Conservation (phyloP, 805 yeast genomes). For the Metschnikowia chrysomelidarum region DNA sequence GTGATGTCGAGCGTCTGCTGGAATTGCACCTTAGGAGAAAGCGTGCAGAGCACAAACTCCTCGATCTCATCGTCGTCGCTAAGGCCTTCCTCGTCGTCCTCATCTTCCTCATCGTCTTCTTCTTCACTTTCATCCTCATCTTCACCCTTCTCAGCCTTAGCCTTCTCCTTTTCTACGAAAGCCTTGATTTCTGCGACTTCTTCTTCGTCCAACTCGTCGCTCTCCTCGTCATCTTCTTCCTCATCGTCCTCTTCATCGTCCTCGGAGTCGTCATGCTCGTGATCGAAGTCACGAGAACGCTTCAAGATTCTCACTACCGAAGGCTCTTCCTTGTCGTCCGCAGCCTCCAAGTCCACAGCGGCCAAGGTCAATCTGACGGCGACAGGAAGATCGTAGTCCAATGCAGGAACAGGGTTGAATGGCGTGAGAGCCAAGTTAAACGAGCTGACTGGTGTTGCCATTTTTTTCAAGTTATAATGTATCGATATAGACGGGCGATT, state of each 20-base stretch:
- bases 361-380: conserved; percentile 92
- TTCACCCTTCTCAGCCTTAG: conserved; percentile 33
- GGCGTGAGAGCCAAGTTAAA: conserved; percentile 85
- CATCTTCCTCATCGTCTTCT: conserved; percentile 48
- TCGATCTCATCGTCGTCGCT: conserved; percentile 75
- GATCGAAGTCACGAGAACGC: conserved; percentile 48
- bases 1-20: conserved; percentile 92
- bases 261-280: conserved; percentile 44
- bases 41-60: conserved; percentile 83
- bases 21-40: conserved; percentile 77
- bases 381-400: conserved; percentile 81
- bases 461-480: conserved; percentile 22
- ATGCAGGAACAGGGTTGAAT: conserved; percentile 82
- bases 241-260: conserved; percentile 25
- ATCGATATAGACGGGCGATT: not conserved
- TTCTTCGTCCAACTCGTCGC: conserved; percentile 25
- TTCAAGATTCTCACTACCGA: conserved; percentile 87
- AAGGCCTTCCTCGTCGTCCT: conserved; percentile 54
- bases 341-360: conserved; percentile 88
- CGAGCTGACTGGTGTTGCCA: conserved; percentile 84
- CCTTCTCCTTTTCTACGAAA: conserved; percentile 41
- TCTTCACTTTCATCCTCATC: conserved; percentile 53
- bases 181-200: conserved; percentile 45
- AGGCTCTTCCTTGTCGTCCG: conserved; percentile 78
- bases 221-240: conserved; percentile 7